phyloP scores from a whole-genome alignment of 1,284 basidiomycete genomes.

The Ceratobasidium theobromae region DNA sequence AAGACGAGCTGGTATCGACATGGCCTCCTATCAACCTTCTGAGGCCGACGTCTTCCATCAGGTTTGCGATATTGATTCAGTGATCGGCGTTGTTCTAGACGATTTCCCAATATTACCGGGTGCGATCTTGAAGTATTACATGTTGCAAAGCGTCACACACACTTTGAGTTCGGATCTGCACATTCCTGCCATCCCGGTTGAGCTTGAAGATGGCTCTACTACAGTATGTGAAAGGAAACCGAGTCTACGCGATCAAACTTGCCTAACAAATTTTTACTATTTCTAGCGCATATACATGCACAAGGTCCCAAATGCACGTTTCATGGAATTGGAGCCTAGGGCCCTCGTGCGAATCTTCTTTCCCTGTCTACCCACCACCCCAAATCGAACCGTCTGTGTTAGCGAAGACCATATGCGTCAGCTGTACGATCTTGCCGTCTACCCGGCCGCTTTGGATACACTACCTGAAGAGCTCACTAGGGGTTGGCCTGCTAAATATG shows the following conservation, averaged over 20 bases:
- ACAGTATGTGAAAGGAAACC: neutral
- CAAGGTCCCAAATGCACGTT: slow-evolving; percentile 2
- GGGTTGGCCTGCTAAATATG: neutral
- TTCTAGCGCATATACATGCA: neutral
- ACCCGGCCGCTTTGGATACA: neutral
- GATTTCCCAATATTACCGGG: neutral
- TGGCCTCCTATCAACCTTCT: neutral
- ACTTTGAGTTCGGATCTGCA: neutral
- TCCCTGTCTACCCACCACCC: neutral
- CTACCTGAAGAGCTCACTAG: neutral
- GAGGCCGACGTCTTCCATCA: neutral
- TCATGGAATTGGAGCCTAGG: neutral
- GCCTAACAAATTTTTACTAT: neutral
- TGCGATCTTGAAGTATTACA: neutral
- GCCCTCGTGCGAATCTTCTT: neutral
- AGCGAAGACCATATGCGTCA: neutral
- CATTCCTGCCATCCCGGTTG: neutral
- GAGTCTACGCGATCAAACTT: neutral
- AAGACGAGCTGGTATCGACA: neutral
- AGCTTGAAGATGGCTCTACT: neutral
- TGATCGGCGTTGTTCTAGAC: neutral
- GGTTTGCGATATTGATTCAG: slow-evolving; percentile 6
- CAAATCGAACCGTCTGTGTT: neutral
- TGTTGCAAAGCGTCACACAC: neutral
- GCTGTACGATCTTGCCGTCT: neutral